These are phyloP conservation scores for Saururus chinensis DNA, from an alignment of 164 flowering plant genomes.

Conservation along the genomic window DNA sequence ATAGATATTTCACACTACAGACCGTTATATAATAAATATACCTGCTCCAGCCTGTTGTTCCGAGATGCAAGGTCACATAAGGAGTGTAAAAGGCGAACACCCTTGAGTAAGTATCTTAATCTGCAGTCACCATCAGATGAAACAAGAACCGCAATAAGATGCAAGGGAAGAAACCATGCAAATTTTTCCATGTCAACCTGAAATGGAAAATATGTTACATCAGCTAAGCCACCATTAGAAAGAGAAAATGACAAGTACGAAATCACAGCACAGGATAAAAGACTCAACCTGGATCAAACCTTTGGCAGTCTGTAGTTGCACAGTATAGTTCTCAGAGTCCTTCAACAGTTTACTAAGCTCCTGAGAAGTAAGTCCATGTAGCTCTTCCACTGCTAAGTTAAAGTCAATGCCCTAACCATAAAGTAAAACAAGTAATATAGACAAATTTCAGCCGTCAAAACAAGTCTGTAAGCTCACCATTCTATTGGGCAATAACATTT, in stretches of 20 bases:
- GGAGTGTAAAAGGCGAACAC: constrained; percentile 65
- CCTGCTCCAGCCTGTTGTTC: constrained; percentile 81
- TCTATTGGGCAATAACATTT: not conserved
- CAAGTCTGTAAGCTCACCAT: not conserved
- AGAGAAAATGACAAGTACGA: constrained; percentile 1
- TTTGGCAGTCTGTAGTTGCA: constrained; percentile 28
- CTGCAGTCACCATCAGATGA: constrained; percentile 44
- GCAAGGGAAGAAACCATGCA: constrained; percentile 65
- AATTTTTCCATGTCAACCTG: constrained; percentile 82
- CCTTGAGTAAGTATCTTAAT: constrained; percentile 55
- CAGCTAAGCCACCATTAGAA: not conserved
- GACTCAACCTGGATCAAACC: constrained; percentile 52
- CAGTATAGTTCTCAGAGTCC: constrained; percentile 51
- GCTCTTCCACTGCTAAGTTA: constrained; percentile 51
- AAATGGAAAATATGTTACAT: constrained; percentile 10
- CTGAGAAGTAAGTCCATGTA: constrained; percentile 54
- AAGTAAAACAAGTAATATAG: not conserved
- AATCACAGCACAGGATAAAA: not conserved
- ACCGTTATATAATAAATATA: constrained; percentile 6
- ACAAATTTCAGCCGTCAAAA: not conserved
- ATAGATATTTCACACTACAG: not conserved
- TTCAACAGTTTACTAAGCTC: constrained; percentile 58
- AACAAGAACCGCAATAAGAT: constrained; percentile 68
- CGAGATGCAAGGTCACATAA: constrained; percentile 66
- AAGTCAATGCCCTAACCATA: constrained; percentile 61